A percentile compares a stretch with the other conserved stretches of the same genome.
Evolutionary conservation across 2,329 filamentous ascomycete genomes (phyloP).

Genomic region (Fusarium ramigenum): DNA sequence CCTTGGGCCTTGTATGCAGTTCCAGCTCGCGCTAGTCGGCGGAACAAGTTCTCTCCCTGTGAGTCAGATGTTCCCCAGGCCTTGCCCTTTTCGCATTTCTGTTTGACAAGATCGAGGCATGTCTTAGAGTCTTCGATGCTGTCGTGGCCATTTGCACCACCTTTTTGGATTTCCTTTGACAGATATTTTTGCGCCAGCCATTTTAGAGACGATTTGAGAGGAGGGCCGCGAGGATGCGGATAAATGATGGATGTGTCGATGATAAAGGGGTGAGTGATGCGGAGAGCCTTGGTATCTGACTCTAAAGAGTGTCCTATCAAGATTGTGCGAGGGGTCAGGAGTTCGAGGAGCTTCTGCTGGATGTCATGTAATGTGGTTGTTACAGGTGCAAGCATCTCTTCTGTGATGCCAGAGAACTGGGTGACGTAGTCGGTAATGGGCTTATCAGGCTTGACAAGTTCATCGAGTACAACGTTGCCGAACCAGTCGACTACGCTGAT

Average conservation of each 20-base stretch:
- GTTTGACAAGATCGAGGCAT: slow-evolving; percentile 90
- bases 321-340: slow-evolving; percentile 78
- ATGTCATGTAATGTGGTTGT: slow-evolving; percentile 87
- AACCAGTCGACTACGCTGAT: slow-evolving; percentile 90
- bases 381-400: slow-evolving; percentile 81
- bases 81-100: slow-evolving; percentile 94
- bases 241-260: slow-evolving; percentile 92
- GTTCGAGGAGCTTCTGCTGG: slow-evolving; percentile 76
- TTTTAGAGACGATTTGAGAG: slow-evolving; percentile 89
- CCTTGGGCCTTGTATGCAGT: slow-evolving; percentile 70
- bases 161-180: slow-evolving; percentile 86
- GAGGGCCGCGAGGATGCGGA: slow-evolving; percentile 88
- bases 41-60: slow-evolving; percentile 88
- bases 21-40: slow-evolving; percentile 74
- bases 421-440: slow-evolving; percentile 96
- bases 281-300: slow-evolving; percentile 84
- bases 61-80: slow-evolving; percentile 83
- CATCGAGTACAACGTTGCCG: slow-evolving; percentile 82
- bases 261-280: slow-evolving; percentile 89
- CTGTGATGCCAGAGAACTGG: slow-evolving; percentile 89
- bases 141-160: slow-evolving; percentile 80
- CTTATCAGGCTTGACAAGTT: slow-evolving; percentile 88
- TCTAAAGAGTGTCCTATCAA: slow-evolving; percentile 84
- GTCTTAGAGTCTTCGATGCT: slow-evolving; percentile 92
- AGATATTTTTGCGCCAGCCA: slow-evolving; percentile 90